A percentile compares a stretch with the other conserved stretches of the same genome.
Conservation (phyloP, 495 filamentous ascomycete genomes). For the Talaromyces ruber region DNA sequence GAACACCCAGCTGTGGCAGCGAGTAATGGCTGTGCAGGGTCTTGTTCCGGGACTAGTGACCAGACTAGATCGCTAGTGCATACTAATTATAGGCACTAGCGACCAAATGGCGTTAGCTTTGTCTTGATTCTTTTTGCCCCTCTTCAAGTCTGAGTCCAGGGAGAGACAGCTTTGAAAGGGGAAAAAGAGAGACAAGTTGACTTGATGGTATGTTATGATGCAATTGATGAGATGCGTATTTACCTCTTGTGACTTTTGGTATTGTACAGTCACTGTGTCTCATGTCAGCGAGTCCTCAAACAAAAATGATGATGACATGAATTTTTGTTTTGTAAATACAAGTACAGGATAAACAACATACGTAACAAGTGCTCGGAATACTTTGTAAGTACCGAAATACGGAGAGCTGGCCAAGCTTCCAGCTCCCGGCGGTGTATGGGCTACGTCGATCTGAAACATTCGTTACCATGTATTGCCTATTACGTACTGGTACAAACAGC, state of each 20-base stretch:
- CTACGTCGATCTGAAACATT: constrained; percentile 1
- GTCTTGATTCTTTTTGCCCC: neutral
- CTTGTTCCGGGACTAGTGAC: neutral
- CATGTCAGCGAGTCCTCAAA: neutral
- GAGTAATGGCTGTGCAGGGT: neutral
- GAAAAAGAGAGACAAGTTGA: neutral
- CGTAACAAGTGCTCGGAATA: neutral
- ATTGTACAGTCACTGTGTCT: neutral
- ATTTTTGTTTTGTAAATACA: neutral
- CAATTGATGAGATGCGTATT: neutral
- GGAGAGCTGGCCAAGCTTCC: neutral
- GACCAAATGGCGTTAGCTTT: neutral
- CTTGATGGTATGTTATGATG: neutral
- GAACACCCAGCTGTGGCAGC: neutral
- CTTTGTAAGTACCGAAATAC: neutral
- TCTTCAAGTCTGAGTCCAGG: neutral
- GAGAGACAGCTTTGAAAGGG: neutral
- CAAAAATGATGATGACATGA: neutral
- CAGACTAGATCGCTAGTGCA: neutral
- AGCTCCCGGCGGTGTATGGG: neutral
- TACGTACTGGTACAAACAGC: neutral
- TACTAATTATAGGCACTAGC: constrained; percentile 2
- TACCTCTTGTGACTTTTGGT: neutral
- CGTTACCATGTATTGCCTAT: neutral
- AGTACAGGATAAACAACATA: neutral